Base-by-base conservation (phyloP, 2,329 filamentous ascomycete genomes). In the Colletotrichum gigasporum region DNA sequence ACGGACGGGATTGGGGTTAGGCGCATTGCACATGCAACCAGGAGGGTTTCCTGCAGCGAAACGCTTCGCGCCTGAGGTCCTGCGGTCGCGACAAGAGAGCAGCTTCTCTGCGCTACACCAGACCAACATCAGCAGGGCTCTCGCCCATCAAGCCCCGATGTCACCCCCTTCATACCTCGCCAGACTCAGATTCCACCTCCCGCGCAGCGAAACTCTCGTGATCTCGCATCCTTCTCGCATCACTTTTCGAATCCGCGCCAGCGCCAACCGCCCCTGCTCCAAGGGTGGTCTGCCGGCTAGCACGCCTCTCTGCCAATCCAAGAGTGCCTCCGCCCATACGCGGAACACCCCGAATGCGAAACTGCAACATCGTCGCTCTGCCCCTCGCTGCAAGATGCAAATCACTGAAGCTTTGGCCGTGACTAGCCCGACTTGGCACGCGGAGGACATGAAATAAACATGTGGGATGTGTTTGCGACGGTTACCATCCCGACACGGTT, bases 401-500 rank as follows among this genome's bases (percentile, higher is more conserved):
- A 37, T 32, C 44, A 18, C 30, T 35, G 35, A 34, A 37, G 34
- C 45, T 41, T 53, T 24, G 39, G 54, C 42, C 32, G 26, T 30
- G 24, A 18, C 55, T 53, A 63, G 32, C 39, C 60, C 18, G 47
- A 60, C 37, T 34, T 28, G 26, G 58, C 39, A 6, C 9, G 32
- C 18, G 60, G 39, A 41, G 47, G 39, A 41, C 16, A 48, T 35
- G 18, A 45, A 30, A 41, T 63, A 32, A 47, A 47, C 54, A 60
- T 63, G 58, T 57, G 52, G 54, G 5, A 63, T 53, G 41, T 47
- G 53, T 53, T 63, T 63, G 54, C 45, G 60, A 52, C 47, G 30
- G 60, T 47, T 35, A 53, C 60, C 54, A 52, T 45, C 24, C 50
- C 51, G 39, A 10, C 39, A 18, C 18, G 24, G 28, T 51, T 52